Conservation (phyloP, 805 yeast genomes). For the Soucietia sequanensis region DNA sequence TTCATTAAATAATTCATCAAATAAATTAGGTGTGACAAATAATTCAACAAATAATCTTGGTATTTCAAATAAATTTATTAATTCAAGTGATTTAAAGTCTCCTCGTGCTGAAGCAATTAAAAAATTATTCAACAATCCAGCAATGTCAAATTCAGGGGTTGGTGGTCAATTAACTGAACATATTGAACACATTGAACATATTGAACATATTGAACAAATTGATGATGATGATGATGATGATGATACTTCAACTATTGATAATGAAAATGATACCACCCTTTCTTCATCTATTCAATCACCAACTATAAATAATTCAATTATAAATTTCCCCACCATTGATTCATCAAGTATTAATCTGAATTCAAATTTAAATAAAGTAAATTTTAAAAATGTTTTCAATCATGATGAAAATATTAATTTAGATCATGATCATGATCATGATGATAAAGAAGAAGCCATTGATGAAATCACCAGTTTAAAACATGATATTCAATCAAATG, state of each 20-base stretch:
- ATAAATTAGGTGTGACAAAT: constrained; percentile 6
- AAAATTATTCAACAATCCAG: constrained; percentile 43
- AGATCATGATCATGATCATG: constrained; percentile 17
- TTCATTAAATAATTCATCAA: constrained; percentile 3
- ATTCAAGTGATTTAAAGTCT: constrained; percentile 15
- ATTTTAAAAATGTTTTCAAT: constrained; percentile 32
- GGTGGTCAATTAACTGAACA: no score
- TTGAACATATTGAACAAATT: constrained; percentile 12
- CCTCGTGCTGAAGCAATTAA: constrained; percentile 41
- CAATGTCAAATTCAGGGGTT: constrained; percentile 29
- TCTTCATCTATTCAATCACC: constrained; percentile 25
- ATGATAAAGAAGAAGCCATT: constrained; percentile 15
- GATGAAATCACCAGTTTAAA: constrained; percentile 24
- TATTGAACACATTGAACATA: constrained; percentile 25
- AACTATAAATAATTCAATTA: no score
- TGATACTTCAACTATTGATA: constrained; percentile 23
- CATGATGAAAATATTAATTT: constrained; percentile 19
- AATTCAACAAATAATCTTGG: constrained; percentile 7
- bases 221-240: constrained; percentile 23
- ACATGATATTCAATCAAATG: constrained; percentile 17
- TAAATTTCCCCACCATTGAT: no score
- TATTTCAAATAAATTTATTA: constrained; percentile 1
- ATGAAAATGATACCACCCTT: constrained; percentile 41
- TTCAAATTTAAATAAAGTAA: constrained; percentile 25
- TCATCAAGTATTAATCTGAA: no score